These are phyloP conservation scores for Yamadazyma aaseri DNA, from an alignment of 1,139 yeast genomes.

Conservation along the genomic window DNA sequence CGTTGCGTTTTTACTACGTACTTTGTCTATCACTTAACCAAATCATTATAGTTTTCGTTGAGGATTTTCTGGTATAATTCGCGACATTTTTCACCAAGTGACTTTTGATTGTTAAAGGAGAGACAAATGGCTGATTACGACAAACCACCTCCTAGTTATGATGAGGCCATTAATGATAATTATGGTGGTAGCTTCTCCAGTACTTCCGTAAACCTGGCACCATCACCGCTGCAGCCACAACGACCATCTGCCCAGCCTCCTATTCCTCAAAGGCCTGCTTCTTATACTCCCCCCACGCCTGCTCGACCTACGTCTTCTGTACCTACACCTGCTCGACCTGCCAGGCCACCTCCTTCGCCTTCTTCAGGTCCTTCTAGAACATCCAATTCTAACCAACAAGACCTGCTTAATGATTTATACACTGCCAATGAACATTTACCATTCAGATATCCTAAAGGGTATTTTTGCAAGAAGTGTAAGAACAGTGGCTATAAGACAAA, in stretches of 20 bases:
- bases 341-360: not conserved
- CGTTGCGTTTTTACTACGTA: constrained; percentile 32
- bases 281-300: not conserved
- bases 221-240: not conserved
- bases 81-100: not conserved
- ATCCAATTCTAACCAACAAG: not conserved
- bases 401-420: constrained; percentile 19
- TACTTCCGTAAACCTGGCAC: too few relatives aligned
- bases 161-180: constrained; percentile 13
- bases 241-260: not conserved
- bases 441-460: constrained; percentile 45
- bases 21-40: constrained; percentile 83
- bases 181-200: too few relatives aligned
- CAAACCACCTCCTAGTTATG: constrained; percentile 17
- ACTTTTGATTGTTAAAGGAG: not conserved
- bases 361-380: not conserved
- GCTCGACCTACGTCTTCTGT: too few relatives aligned
- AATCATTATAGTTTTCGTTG: constrained; percentile 39
- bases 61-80: not conserved
- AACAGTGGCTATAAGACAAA: constrained; percentile 39
- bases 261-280: not conserved
- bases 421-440: constrained; percentile 49
- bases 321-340: not conserved
- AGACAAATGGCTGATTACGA: not conserved
- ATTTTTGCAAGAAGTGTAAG: constrained; percentile 38